phyloP scores from a whole-genome alignment of 2,329 filamentous ascomycete genomes.

The Trichocomaceae sp. region DNA sequence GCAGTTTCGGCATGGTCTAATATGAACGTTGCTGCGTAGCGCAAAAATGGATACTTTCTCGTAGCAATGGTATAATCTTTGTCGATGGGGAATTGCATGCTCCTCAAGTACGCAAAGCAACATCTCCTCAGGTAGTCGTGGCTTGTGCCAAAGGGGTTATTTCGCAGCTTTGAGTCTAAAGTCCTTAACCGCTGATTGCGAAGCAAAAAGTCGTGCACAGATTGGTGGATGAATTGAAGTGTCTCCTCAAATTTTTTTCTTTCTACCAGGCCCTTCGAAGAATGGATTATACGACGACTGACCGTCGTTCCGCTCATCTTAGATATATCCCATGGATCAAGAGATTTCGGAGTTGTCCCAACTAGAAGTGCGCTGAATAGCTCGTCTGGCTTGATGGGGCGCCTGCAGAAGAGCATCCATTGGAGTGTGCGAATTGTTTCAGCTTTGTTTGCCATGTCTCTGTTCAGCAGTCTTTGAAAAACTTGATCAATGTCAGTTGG shows the following conservation, averaged over 20 bases:
- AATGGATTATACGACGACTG: background rate
- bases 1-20: conserved; percentile 5
- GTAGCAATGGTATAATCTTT: background rate
- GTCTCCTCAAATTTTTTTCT: background rate
- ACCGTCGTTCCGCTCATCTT: background rate
- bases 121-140: background rate
- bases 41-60: conserved; percentile 3
- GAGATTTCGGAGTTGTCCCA: conserved; percentile 1
- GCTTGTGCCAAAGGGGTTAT: background rate
- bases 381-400: background rate
- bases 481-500: conserved; percentile 20
- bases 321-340: background rate
- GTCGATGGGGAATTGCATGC: background rate
- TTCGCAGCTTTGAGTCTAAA: background rate
- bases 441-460: background rate
- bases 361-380: conserved; percentile 15
- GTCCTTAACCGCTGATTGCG: background rate
- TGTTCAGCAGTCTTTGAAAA: conserved; percentile 8
- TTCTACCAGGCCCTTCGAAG: conserved; percentile 1
- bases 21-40: conserved; percentile 1
- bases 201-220: conserved; percentile 3
- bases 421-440: conserved; percentile 2
- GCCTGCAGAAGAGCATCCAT: conserved; percentile 3
- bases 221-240: conserved; percentile 2
- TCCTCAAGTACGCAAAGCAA: conserved; percentile 3